These are phyloP conservation scores for Marasmius oreades DNA, from an alignment of 1,284 basidiomycete genomes.

Conservation along the genomic window DNA sequence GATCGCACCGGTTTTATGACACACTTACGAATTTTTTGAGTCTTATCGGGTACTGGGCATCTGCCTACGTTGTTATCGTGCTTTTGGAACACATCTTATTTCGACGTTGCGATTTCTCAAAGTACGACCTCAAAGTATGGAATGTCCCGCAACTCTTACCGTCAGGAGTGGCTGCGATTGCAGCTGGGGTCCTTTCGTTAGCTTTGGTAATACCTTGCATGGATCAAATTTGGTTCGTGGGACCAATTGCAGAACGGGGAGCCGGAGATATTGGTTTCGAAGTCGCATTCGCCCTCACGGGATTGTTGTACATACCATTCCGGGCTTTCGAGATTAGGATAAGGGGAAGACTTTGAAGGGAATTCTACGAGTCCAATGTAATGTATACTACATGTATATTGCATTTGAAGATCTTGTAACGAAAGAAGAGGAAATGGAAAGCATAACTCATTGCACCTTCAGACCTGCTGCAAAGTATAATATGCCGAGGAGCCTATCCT, in stretches of 20 bases:
- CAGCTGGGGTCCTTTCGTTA: conserved; percentile 47
- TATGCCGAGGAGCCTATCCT: not conserved
- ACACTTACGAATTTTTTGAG: conserved; percentile 68
- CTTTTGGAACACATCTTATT: conserved; percentile 65
- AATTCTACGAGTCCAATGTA: not conserved
- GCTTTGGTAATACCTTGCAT: conserved; percentile 65
- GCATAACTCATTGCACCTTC: not conserved
- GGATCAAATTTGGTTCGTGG: conserved; percentile 70
- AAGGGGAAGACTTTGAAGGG: conserved; percentile 15
- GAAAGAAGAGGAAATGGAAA: not conserved
- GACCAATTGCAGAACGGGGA: conserved; percentile 58
- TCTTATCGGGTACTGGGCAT: conserved; percentile 72
- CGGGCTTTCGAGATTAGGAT: conserved; percentile 42
- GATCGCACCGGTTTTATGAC: conserved; percentile 62
- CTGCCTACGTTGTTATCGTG: conserved; percentile 56
- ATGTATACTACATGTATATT: not conserved
- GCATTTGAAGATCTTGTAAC: not conserved
- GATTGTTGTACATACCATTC: conserved; percentile 55
- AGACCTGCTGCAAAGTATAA: conserved; percentile 4
- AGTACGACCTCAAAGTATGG: conserved; percentile 56
- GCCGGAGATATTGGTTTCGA: conserved; percentile 81
- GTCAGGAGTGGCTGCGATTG: conserved; percentile 58
- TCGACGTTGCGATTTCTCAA: conserved; percentile 43
- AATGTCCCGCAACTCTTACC: conserved; percentile 54
- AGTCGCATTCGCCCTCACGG: conserved; percentile 54